Conservation (phyloP, 2,329 filamentous ascomycete genomes). For the Phialophora tarda region DNA sequence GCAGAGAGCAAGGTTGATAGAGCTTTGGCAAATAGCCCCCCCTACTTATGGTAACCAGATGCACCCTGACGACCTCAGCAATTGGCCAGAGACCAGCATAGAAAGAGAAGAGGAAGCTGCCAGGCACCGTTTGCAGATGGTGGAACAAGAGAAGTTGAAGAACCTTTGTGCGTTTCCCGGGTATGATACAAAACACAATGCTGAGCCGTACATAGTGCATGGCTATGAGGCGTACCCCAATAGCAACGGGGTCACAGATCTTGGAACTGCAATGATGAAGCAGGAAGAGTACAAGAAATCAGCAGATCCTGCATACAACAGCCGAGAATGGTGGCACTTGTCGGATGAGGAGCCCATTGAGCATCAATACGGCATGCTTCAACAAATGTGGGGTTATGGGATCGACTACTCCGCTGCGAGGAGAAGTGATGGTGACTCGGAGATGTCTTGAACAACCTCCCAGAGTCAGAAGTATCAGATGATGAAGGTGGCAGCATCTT, state of each 20-base stretch:
- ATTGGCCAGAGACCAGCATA: constrained; percentile 62
- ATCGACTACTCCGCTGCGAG: constrained; percentile 28
- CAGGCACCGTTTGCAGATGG: constrained; percentile 63
- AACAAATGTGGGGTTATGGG: constrained; percentile 41
- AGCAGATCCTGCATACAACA: constrained; percentile 51
- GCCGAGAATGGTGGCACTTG: constrained; percentile 48
- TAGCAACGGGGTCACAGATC: constrained; percentile 62
- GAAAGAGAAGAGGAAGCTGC: constrained; percentile 62
- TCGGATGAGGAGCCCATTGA: constrained; percentile 44
- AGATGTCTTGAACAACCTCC: constrained; percentile 30
- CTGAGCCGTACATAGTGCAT: constrained; percentile 82
- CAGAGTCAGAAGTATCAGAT: background rate
- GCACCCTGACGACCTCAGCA: constrained; percentile 62
- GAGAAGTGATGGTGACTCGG: constrained; percentile 31
- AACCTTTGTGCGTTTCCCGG: constrained; percentile 43
- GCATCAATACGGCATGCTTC: constrained; percentile 48
- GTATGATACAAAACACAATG: constrained; percentile 53
- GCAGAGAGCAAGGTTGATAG: constrained; percentile 75
- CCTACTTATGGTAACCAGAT: constrained; percentile 65
- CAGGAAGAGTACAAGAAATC: constrained; percentile 44
- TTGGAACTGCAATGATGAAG: constrained; percentile 24
- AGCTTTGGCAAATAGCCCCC: constrained; percentile 84
- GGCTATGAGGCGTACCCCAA: constrained; percentile 76
- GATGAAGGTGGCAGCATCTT: constrained; percentile 1
- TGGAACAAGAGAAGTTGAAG: constrained; percentile 54